Evolutionary conservation across 306 rosid species (phyloP).

Genomic region (Lotus japonicus): DNA sequence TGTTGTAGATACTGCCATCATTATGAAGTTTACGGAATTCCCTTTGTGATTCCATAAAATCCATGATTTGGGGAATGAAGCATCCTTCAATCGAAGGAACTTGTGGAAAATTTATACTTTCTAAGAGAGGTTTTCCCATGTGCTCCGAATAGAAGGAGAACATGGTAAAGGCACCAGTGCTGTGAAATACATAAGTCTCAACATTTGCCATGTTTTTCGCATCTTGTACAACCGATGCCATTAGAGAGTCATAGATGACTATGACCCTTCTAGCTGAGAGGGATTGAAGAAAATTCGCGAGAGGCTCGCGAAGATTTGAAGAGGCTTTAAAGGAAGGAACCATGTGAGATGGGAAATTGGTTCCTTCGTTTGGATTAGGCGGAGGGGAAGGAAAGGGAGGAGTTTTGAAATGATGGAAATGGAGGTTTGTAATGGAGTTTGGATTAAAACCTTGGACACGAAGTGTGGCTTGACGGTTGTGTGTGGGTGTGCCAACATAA

Average conservation of each 20-base stretch:
- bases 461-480: conserved; percentile 42
- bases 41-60: conserved; percentile 10
- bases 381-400: conserved; percentile 41
- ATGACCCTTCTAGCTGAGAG: conserved; percentile 36
- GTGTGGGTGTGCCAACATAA: conserved; percentile 38
- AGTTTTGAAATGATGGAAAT: conserved; percentile 34
- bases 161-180: conserved; percentile 31
- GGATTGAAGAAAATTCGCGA: conserved; percentile 19
- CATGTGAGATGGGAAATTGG: conserved; percentile 51
- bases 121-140: background rate
- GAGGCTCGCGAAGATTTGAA: conserved; percentile 31
- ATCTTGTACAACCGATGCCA: conserved; percentile 42
- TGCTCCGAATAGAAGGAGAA: conserved; percentile 9
- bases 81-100: conserved; percentile 38
- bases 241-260: conserved; percentile 47
- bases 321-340: conserved; percentile 38
- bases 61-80: conserved; percentile 20
- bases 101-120: background rate
- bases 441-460: conserved; percentile 46
- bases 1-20: conserved; percentile 35
- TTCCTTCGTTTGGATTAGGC: conserved; percentile 33
- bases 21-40: background rate
- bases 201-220: conserved; percentile 15
- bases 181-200: conserved; percentile 34
- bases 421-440: conserved; percentile 22